A percentile compares a stretch with the other conserved stretches of the same genome.
These are phyloP conservation scores for Puccinellia tenuiflora DNA, from an alignment of 176 grass and related monocot species.

Conservation along the genomic window DNA sequence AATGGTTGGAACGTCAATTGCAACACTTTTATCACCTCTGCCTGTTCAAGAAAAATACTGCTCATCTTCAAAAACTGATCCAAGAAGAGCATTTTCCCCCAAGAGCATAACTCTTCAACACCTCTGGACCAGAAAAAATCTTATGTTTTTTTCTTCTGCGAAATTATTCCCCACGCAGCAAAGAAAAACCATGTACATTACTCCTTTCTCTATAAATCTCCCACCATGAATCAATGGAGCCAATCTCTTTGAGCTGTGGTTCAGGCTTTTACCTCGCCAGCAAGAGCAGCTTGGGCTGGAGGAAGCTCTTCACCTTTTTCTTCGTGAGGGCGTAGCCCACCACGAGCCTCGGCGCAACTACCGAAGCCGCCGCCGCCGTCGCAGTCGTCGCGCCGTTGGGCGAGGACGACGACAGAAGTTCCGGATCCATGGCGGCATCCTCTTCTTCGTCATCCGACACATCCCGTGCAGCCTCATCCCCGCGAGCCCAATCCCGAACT, in stretches of 20 bases:
- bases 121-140: constrained; percentile 22
- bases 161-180: background rate
- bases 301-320: constrained; percentile 98
- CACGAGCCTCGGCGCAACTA: constrained; percentile 41
- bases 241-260: constrained; percentile 16
- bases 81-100: background rate
- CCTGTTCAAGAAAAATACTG: constrained; percentile 3
- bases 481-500: constrained; percentile 21
- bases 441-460: constrained; percentile 28
- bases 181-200: background rate
- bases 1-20: constrained; percentile 11
- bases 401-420: constrained; percentile 26
- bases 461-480: constrained; percentile 59
- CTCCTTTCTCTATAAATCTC: constrained; percentile 6
- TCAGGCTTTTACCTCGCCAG: constrained; percentile 71
- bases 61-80: background rate
- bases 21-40: background rate
- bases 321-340: constrained; percentile 89
- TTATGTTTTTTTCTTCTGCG: background rate
- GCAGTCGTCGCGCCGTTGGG: constrained; percentile 4
- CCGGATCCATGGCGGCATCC: constrained; percentile 17
- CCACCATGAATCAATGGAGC: background rate
- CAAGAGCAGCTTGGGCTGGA: constrained; percentile 74
- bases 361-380: constrained; percentile 1
- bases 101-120: background rate